Evolutionary conservation across 2,329 filamentous ascomycete species (phyloP).

Genomic region (Pseudopyrenochaeta lycopersici): DNA sequence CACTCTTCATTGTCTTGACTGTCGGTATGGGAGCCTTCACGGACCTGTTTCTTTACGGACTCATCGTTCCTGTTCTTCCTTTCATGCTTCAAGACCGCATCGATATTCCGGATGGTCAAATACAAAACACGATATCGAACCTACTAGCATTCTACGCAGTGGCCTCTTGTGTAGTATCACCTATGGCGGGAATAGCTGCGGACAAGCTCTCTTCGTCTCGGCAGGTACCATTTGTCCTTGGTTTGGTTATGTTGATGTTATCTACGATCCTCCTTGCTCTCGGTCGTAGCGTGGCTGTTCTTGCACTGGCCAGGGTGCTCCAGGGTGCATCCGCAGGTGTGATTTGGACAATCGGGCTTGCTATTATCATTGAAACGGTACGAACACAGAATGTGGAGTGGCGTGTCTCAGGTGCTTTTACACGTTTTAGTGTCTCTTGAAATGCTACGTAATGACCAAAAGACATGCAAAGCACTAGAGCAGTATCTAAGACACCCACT

Average conservation of each 20-base stretch:
- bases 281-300: conserved; percentile 57
- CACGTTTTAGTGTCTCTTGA: too few relatives aligned
- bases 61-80: conserved; percentile 67
- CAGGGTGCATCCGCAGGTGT: conserved; percentile 67
- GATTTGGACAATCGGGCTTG: conserved; percentile 68
- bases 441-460: too few relatives aligned
- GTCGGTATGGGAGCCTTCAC: conserved; percentile 66
- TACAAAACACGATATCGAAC: conserved; percentile 63
- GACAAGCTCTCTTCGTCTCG: conserved; percentile 62
- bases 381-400: too few relatives aligned
- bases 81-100: conserved; percentile 65
- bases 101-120: conserved; percentile 55
- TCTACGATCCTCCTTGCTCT: conserved; percentile 66
- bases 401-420: too few relatives aligned
- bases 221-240: conserved; percentile 66
- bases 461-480: too few relatives aligned
- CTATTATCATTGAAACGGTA: conserved; percentile 66
- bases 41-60: conserved; percentile 67
- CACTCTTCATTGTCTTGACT: conserved; percentile 66
- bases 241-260: conserved; percentile 61
- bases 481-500: too few relatives aligned
- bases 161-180: conserved; percentile 61
- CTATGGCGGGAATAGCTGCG: conserved; percentile 64
- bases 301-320: conserved; percentile 63
- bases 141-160: conserved; percentile 65